phyloP scores from a whole-genome alignment of 1,284 basidiomycete species.

The Boletus semigastroideus region DNA sequence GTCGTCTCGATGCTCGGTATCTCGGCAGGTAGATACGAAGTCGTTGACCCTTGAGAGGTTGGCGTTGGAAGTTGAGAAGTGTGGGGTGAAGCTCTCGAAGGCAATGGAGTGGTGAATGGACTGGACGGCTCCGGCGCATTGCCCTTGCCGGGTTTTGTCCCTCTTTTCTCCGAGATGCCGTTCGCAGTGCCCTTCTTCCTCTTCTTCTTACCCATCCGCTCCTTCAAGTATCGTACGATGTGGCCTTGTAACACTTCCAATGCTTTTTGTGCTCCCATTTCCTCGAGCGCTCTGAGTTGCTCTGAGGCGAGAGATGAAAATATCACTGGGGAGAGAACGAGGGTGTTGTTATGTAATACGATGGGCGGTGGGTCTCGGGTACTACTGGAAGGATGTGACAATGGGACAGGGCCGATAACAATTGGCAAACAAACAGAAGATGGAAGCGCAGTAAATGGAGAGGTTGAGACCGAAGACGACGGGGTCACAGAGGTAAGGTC shows the following conservation, averaged over 20 bases:
- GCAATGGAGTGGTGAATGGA: conserved; percentile 43
- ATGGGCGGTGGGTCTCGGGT: conserved; percentile 63
- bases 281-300: conserved; percentile 75
- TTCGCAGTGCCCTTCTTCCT: conserved; percentile 25
- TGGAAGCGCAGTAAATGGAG: conserved; percentile 26
- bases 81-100: conserved; percentile 23
- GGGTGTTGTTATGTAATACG: conserved; percentile 80
- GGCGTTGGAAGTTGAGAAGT: not conserved
- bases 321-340: conserved; percentile 82
- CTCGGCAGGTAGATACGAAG: not conserved
- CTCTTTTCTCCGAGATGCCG: conserved; percentile 11
- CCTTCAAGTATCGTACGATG: conserved; percentile 84
- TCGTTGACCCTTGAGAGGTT: not conserved
- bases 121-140: conserved; percentile 21
- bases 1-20: not conserved
- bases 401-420: conserved; percentile 56
- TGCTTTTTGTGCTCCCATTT: conserved; percentile 80
- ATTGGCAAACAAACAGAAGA: conserved; percentile 53
- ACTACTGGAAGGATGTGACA: conserved; percentile 41
- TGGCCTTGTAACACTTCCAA: conserved; percentile 81
- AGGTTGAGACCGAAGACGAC: conserved; percentile 15
- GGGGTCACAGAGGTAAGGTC: conserved; percentile 22
- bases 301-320: conserved; percentile 77
- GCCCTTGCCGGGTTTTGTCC: conserved; percentile 8
- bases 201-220: conserved; percentile 51